phyloP scores from a whole-genome alignment of 768 basidiomycete species.

The Saitozyma podzolica region DNA sequence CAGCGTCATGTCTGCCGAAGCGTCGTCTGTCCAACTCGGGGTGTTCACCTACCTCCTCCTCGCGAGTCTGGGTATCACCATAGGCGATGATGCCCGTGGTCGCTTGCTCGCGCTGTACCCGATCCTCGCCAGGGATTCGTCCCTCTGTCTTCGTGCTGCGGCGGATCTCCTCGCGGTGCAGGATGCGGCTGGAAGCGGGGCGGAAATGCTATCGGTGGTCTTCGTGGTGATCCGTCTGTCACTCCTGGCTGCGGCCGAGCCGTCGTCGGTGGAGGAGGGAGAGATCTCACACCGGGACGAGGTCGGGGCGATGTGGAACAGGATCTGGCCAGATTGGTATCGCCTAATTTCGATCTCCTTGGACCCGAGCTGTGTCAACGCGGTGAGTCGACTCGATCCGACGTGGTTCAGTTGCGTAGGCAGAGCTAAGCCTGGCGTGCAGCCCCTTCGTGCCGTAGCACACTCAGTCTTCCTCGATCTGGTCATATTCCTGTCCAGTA shows the following conservation, averaged over 20 bases:
- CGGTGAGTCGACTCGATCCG: slow-evolving; percentile 20
- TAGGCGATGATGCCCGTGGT: background rate
- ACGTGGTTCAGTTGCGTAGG: no score
- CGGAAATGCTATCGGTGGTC: slow-evolving; percentile 28
- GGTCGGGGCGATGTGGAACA: slow-evolving; percentile 28
- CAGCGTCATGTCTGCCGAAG: slow-evolving; percentile 12
- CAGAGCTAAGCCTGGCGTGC: background rate
- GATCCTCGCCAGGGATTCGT: slow-evolving; percentile 22
- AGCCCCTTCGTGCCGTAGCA: slow-evolving; percentile 32
- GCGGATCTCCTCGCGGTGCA: slow-evolving; percentile 26
- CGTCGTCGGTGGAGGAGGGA: background rate
- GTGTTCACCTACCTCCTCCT: slow-evolving; percentile 29
- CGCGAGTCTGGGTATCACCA: slow-evolving; percentile 7
- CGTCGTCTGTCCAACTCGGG: slow-evolving; percentile 24
- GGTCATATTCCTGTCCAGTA: slow-evolving; percentile 25
- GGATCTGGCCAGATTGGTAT: slow-evolving; percentile 38
- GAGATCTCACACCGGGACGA: slow-evolving; percentile 7
- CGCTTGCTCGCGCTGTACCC: slow-evolving; percentile 24
- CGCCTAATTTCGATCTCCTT: slow-evolving; percentile 29
- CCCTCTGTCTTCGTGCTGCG: slow-evolving; percentile 26
- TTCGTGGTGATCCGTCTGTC: slow-evolving; percentile 22
- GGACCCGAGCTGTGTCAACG: slow-evolving; percentile 30
- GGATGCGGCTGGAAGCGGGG: slow-evolving; percentile 31
- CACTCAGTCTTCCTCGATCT: slow-evolving; percentile 39
- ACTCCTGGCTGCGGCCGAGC: slow-evolving; percentile 9